These are phyloP conservation scores for Zopfia rhizophila DNA, from an alignment of 2,329 filamentous ascomycete genomes.

Conservation along the genomic window DNA sequence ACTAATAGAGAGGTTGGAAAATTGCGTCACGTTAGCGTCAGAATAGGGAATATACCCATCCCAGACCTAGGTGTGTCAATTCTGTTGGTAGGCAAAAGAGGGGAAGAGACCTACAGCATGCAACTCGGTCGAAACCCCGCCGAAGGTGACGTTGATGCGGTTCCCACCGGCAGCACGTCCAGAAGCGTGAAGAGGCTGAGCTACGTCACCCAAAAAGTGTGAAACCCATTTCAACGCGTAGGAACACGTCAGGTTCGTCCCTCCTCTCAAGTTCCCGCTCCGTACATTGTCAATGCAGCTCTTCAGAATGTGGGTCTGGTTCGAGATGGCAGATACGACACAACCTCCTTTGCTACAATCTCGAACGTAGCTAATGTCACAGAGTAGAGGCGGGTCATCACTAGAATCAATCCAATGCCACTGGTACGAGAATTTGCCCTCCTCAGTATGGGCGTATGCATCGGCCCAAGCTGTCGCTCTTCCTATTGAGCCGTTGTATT, in stretches of 20 bases:
- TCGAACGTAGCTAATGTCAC: constrained; percentile 47
- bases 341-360: constrained; percentile 53
- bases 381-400: constrained; percentile 45
- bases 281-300: constrained; percentile 47
- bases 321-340: constrained; percentile 55
- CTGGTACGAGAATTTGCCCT: constrained; percentile 54
- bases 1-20: constrained; percentile 48
- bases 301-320: constrained; percentile 52
- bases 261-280: constrained; percentile 30
- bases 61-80: constrained; percentile 47
- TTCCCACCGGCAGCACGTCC: constrained; percentile 52
- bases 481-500: constrained; percentile 53
- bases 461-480: constrained; percentile 54
- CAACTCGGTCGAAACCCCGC: constrained; percentile 43
- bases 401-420: constrained; percentile 55
- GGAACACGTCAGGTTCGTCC: constrained; percentile 49
- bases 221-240: constrained; percentile 55
- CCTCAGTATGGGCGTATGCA: constrained; percentile 49
- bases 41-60: constrained; percentile 52
- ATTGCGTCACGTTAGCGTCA: constrained; percentile 46
- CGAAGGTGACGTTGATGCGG: constrained; percentile 50
- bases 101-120: constrained; percentile 45
- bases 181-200: constrained; percentile 55
- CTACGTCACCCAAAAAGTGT: constrained; percentile 55
- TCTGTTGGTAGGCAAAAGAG: not conserved